These are phyloP conservation scores for Wallacemonas sp. DNA, from an alignment of 208 protist species.

Conservation along the genomic window DNA sequence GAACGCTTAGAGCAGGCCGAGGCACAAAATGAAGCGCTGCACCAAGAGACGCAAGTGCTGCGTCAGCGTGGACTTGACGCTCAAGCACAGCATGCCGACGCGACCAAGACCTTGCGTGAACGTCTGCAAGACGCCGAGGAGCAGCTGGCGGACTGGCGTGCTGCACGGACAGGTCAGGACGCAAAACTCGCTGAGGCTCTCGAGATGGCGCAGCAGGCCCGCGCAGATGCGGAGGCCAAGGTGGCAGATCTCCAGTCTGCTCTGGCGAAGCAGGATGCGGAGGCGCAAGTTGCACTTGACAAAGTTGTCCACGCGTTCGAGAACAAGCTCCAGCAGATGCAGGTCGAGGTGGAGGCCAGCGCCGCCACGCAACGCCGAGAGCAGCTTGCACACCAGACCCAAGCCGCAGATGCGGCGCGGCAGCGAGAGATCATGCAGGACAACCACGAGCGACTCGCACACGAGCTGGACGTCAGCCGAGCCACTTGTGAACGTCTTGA, in stretches of 20 bases:
- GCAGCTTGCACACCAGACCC: no score
- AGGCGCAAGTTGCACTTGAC: slow-evolving; percentile 9
- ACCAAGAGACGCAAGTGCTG: slow-evolving; percentile 21
- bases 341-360: no score
- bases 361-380: no score
- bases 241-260: background rate
- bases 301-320: no score
- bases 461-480: background rate
- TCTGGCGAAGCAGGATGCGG: slow-evolving; percentile 10
- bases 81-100: slow-evolving; percentile 26
- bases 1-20: background rate
- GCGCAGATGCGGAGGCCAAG: slow-evolving; percentile 4
- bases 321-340: no score
- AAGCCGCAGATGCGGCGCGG: no score
- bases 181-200: background rate
- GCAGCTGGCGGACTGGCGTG: slow-evolving; percentile 24
- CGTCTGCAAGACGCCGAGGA: slow-evolving; percentile 21
- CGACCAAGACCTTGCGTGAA: slow-evolving; percentile 19
- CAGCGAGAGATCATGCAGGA: slow-evolving; percentile 9
- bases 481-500: background rate
- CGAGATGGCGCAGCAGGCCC: background rate
- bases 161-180: background rate
- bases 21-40: slow-evolving; percentile 8
- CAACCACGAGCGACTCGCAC: background rate
- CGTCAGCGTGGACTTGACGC: slow-evolving; percentile 16